A percentile compares a stretch with the other conserved stretches of the same genome.
Conservation (phyloP, 2,329 filamentous ascomycete genomes). For the Cylindrodendrum hubeiense region DNA sequence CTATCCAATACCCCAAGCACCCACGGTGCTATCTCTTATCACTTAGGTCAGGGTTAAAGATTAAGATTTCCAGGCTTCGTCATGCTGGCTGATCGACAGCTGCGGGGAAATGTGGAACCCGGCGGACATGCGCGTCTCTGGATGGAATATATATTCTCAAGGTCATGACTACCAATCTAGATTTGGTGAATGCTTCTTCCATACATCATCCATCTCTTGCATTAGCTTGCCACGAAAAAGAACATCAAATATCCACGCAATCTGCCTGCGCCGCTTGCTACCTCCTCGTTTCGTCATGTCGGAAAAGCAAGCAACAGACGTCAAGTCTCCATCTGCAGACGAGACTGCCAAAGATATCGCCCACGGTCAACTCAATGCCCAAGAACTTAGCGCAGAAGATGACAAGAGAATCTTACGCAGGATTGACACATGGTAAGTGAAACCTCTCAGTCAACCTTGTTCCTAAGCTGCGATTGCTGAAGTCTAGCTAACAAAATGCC, state of each 20-base stretch:
- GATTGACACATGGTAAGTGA: slow-evolving; percentile 70
- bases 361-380: not conserved
- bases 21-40: not conserved
- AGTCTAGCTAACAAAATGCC: not conserved
- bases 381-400: slow-evolving; percentile 40
- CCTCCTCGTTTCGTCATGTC: not conserved
- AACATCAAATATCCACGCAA: not conserved
- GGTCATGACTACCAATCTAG: not conserved
- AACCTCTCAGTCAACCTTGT: too few relatives aligned
- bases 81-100: not conserved
- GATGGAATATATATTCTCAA: not conserved
- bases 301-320: slow-evolving; percentile 8
- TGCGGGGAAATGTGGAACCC: not conserved
- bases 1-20: not conserved
- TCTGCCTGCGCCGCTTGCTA: not conserved
- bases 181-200: not conserved
- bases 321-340: not conserved
- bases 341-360: slow-evolving; percentile 11
- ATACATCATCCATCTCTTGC: not conserved
- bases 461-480: not conserved
- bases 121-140: not conserved
- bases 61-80: not conserved
- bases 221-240: not conserved
- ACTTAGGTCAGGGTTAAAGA: not conserved
- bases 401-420: slow-evolving; percentile 67